Percentiles rank a stretch among this genome's conserved stretches.
These are phyloP conservation scores for Plenodomus biglobosus DNA, from an alignment of 2,329 filamentous ascomycete species.

Conservation along the genomic window DNA sequence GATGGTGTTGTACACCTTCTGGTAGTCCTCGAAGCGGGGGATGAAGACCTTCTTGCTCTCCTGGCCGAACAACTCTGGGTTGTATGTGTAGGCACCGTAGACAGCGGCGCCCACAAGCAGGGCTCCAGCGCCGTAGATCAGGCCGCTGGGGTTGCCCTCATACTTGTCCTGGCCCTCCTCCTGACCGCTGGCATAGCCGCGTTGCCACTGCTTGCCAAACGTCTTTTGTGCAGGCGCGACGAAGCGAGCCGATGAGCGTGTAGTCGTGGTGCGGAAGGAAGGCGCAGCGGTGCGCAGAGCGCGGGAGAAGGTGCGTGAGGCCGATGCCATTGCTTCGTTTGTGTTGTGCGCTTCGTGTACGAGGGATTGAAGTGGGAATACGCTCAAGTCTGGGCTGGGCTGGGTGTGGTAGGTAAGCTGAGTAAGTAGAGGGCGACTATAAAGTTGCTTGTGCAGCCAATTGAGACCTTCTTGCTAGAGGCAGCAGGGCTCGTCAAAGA, in stretches of 20 bases:
- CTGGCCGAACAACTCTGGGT: slow-evolving; percentile 49
- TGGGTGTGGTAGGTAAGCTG: slow-evolving; percentile 11
- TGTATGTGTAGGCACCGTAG: slow-evolving; percentile 56
- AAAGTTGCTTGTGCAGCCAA: background rate
- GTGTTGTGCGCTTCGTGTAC: slow-evolving; percentile 1
- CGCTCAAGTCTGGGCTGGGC: background rate
- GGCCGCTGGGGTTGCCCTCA: slow-evolving; percentile 54
- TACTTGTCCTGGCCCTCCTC: slow-evolving; percentile 52
- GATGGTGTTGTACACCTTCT: slow-evolving; percentile 90
- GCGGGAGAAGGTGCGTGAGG: slow-evolving; percentile 42
- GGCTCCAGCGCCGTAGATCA: slow-evolving; percentile 38
- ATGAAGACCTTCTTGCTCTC: slow-evolving; percentile 58
- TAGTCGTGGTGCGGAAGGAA: slow-evolving; percentile 59
- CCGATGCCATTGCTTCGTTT: slow-evolving; percentile 37
- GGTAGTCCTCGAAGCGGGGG: slow-evolving; percentile 84
- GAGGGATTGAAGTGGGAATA: background rate
- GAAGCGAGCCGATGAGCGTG: slow-evolving; percentile 59
- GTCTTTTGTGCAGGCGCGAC: slow-evolving; percentile 62
- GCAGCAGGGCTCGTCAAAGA: slow-evolving; percentile 1
- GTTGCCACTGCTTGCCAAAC: slow-evolving; percentile 76
- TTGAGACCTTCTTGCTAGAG: background rate
- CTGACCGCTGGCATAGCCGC: slow-evolving; percentile 68
- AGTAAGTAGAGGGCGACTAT: background rate
- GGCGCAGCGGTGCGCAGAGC: slow-evolving; percentile 44
- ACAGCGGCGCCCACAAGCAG: slow-evolving; percentile 32